Base-by-base conservation (phyloP, 2,329 filamentous ascomycete species). In the Colletotrichum falcatum region DNA sequence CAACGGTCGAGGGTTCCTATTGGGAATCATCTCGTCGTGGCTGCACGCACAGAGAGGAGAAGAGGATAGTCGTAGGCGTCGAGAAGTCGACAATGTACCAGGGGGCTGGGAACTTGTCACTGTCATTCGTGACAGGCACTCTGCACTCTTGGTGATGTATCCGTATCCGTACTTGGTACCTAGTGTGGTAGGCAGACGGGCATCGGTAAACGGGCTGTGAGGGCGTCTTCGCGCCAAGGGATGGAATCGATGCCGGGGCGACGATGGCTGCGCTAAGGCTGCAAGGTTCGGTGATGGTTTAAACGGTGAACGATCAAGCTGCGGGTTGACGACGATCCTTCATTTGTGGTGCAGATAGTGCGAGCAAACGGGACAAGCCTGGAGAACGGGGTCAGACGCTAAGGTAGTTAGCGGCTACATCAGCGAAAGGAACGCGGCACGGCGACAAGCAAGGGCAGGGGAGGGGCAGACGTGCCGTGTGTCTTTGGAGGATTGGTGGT, bases 291-390 rank as follows among this genome's bases (percentile, higher is more conserved):
- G 69, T 60, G 65, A 60, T 71, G 65, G 59, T 54, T 55, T 61
- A 49, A 70, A 71, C 69, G 69, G 69, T 65, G 65, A 59, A 65
- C 65, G 69, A 64, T 69, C 65, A 70, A 59, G 18, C 58, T 65
- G 65, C 69, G 69, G 69, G 65, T 70, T 58, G 62, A 70, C 42
- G 69, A 71, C 54, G 69, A 71, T 71, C 65, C 61, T 65, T 71
- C 59, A 55, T 61, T 70, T 67, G 63, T 59, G 44, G 67, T 62
- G 51, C 67, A 70, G 56, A 66, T 70, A 70, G 67, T 62, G 58
- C 26, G 63, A 56, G 55, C 66, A 46, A 44, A 35, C 26, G 65
- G 59, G 58, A 56, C 39, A 49, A 42, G 28, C 37, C 48, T 55
- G 49, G 49, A 39, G 48, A 44, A 33, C 48, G 66, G 66, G 55